These are phyloP conservation scores for Botryotinia globosa DNA, from an alignment of 2,329 filamentous ascomycete species.

Conservation along the genomic window DNA sequence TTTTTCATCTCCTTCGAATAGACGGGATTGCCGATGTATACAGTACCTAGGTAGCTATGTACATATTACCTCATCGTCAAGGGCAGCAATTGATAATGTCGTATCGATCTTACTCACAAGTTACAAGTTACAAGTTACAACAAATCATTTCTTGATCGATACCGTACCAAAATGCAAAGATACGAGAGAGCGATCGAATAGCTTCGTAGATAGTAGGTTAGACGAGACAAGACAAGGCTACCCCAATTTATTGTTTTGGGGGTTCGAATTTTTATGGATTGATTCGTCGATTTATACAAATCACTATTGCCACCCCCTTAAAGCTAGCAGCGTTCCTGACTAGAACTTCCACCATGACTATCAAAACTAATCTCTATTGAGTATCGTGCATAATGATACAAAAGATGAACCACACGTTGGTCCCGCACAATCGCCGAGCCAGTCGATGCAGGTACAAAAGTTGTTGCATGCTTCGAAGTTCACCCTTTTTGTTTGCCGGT, in stretches of 20 bases:
- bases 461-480: slow-evolving; percentile 10
- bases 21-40: not conserved
- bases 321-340: slow-evolving; percentile 15
- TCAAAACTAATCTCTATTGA: not conserved
- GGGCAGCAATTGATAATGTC: slow-evolving; percentile 10
- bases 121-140: not conserved
- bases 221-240: slow-evolving; percentile 3
- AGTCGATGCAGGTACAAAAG: slow-evolving; percentile 10
- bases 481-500: slow-evolving; percentile 19
- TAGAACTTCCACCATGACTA: not conserved
- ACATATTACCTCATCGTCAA: slow-evolving; percentile 11
- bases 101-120: not conserved
- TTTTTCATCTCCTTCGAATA: no score
- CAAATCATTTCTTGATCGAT: not conserved
- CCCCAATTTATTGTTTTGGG: not conserved
- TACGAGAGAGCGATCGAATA: slow-evolving; percentile 9
- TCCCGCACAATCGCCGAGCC: slow-evolving; percentile 15
- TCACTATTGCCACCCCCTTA: slow-evolving; percentile 8
- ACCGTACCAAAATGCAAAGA: not conserved
- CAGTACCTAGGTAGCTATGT: no score
- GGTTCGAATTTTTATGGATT: not conserved
- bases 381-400: slow-evolving; percentile 10
- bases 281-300: not conserved
- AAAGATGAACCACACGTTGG: slow-evolving; percentile 14
- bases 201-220: not conserved